Evolutionary conservation across 345 rosid genomes (phyloP), one percentile per base, ranked within the genome.

Genomic region (Streptanthus diversifolius): DNA sequence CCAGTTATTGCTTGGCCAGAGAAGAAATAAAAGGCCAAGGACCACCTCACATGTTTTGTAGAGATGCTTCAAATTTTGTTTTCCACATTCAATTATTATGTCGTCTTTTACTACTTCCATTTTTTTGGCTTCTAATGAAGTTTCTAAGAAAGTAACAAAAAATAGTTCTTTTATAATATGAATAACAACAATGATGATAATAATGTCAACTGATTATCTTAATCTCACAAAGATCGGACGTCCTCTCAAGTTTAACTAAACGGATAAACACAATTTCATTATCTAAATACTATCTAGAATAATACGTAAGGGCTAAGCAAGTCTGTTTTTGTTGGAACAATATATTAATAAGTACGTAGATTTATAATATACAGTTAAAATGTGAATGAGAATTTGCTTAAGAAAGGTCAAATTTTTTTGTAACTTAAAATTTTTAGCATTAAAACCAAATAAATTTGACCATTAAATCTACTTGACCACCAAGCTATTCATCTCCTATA

Each of bases 1-100:
- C 2, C n/a, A n/a, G n/a, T n/a, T n/a, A 66, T 24, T 66, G 48
- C 29, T 67, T 60, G 73, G 56, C 64, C 39, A 32, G 41, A 75
- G 45, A 49, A 37, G 37, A 70, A 45, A 44, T 47, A 29, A 63
- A 63, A 57, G 76, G 80, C 45, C 66, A 70, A 70, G 62, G 70
- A 59, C 73, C 74, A 69, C 74, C 33, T 62, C 65, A 69, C 75
- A 62, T 69, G 79, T 68, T 43, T 21, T 25, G 39, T 3, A 59
- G 22, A 54, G 41, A 43, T 51, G 53, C 58, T 75, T 32, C 36
- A 14, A 51, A 10, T 4, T 18, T 39, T 61, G 0, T 32, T 52
- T 51, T 21, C 13, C 68, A 48, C 73, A 62, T 69, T 68, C 64
- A 75, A 75, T 75, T 75, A 76, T 62, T 76, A 51, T 74, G 64